phyloP scores from a whole-genome alignment of 1,284 basidiomycete genomes.

The Cutaneotrichosporon cyanovorans region DNA sequence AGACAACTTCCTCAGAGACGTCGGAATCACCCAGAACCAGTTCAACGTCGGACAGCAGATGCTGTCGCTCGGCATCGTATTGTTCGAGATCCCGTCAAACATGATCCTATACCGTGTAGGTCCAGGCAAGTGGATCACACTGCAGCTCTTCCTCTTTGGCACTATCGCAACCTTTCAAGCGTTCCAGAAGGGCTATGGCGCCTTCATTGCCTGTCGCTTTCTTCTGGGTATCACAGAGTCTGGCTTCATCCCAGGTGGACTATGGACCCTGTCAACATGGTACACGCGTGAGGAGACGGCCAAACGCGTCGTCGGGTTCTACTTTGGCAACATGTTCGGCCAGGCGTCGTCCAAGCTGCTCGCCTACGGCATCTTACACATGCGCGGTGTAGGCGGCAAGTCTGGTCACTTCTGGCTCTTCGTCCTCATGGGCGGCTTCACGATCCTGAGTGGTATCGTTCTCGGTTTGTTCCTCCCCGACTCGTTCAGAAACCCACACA shows the following conservation, averaged over 20 bases:
- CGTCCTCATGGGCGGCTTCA: slow-evolving; percentile 25
- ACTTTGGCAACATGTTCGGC: slow-evolving; percentile 26
- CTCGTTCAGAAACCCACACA: slow-evolving; percentile 18
- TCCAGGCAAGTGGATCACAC: slow-evolving; percentile 21
- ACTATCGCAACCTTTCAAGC: slow-evolving; percentile 30
- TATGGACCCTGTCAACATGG: slow-evolving; percentile 20
- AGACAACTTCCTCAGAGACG: slow-evolving; percentile 26
- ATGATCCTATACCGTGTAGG: slow-evolving; percentile 24
- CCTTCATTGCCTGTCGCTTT: slow-evolving; percentile 27
- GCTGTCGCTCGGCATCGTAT: slow-evolving; percentile 33
- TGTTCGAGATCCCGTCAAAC: slow-evolving; percentile 31
- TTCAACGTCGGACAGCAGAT: slow-evolving; percentile 34
- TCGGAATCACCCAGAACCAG: slow-evolving; percentile 30
- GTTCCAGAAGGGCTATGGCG: slow-evolving; percentile 26
- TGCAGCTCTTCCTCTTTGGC: slow-evolving; percentile 30
- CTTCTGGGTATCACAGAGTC: slow-evolving; percentile 26
- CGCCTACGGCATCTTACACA: slow-evolving; percentile 28
- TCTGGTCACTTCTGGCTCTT: slow-evolving; percentile 29
- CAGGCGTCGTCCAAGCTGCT: slow-evolving; percentile 19
- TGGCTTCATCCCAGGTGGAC: slow-evolving; percentile 29
- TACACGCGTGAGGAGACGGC: slow-evolving; percentile 28
- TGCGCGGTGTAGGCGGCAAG: slow-evolving; percentile 23
- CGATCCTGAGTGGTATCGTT: slow-evolving; percentile 25
- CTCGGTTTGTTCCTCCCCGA: slow-evolving; percentile 30
- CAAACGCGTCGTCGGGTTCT: slow-evolving; percentile 29